Conservation (phyloP, 2,329 filamentous ascomycete species). For the Penicillium rolfsii region DNA sequence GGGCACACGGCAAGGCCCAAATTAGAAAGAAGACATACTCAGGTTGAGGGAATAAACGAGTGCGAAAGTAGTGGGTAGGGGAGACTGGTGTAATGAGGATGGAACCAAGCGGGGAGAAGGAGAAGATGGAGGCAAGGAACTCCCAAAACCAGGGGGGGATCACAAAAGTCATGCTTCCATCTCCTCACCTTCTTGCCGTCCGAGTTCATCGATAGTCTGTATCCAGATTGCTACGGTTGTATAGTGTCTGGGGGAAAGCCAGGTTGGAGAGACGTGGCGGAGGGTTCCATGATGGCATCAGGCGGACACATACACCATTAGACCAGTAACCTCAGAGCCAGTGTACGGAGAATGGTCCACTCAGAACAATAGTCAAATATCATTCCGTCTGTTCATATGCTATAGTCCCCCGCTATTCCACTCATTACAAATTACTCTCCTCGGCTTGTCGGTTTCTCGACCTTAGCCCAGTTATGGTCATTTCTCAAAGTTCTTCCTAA, state of each 20-base stretch:
- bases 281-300: constrained; percentile 26
- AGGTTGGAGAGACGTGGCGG: constrained; percentile 2
- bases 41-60: constrained; percentile 21
- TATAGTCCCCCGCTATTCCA: not conserved
- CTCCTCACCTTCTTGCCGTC: not conserved
- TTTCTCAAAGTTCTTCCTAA: not conserved
- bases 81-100: not conserved
- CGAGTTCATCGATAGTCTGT: not conserved
- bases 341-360: not conserved
- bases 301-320: constrained; percentile 13
- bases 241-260: constrained; percentile 10
- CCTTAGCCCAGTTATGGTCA: not conserved
- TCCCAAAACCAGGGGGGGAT: not conserved
- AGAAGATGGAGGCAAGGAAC: constrained; percentile 6
- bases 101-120: constrained; percentile 2
- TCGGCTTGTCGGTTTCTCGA: constrained; percentile 9
- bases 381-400: not conserved
- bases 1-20: constrained; percentile 25
- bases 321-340: not conserved
- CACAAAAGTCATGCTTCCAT: not conserved
- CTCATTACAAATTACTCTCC: not conserved
- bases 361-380: not conserved
- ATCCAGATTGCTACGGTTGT: not conserved
- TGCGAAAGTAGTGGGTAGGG: not conserved
- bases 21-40: constrained; percentile 18